Evolutionary conservation across 2,329 filamentous ascomycete species (phyloP), one percentile per base, ranked within the genome.

Genomic region (Phialophora chinensis): DNA sequence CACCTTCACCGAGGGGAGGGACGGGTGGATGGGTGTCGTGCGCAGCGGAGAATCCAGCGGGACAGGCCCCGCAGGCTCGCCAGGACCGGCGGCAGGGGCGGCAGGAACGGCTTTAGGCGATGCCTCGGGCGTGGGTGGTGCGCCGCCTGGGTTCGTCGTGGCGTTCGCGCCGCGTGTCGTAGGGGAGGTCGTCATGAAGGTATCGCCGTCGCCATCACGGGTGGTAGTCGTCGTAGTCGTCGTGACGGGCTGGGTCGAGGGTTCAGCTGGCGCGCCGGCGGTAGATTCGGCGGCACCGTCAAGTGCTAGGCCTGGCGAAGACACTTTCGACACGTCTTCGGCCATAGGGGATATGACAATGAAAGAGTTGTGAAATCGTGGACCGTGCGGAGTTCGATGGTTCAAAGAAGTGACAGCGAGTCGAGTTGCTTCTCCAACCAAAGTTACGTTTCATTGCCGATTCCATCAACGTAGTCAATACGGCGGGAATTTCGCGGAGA

Each of bases 41-140:
- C 71, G 71, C 3, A 63, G 54, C 38, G 69, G 52, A 2, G 70
- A 69, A 49, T 71, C 66, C 23, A 72, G 70, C 2, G 71, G 64
- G 10, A 71, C 65, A 2, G 67, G 58, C 5, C 55, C 64, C 20
- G 54, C 10, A 20, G 38, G 38, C 38, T 4, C 35, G 5, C 14
- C 33, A 14, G 33, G 2, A n/a, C n/a, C 23, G 33, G 33, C 3
- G 35, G 12, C 4, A 2, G 44, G 5, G 38, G 55, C n/a, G 29
- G 31, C 38, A n/a, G 44, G 11, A 1, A 47, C 8, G 35, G 64
- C 31, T n/a, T n/a, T 23, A 5, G 49, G 35, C 11, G 61, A 31
- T 42, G 54, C 23, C 14, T 35, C 50, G 17, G 44, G 60, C 25
- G 47, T 53, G 25, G 65, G 62, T 49, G 20, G 29, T 49, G 38